phyloP scores from a whole-genome alignment of 108 stramenopile genomes.

The Cyclotella sp. region DNA sequence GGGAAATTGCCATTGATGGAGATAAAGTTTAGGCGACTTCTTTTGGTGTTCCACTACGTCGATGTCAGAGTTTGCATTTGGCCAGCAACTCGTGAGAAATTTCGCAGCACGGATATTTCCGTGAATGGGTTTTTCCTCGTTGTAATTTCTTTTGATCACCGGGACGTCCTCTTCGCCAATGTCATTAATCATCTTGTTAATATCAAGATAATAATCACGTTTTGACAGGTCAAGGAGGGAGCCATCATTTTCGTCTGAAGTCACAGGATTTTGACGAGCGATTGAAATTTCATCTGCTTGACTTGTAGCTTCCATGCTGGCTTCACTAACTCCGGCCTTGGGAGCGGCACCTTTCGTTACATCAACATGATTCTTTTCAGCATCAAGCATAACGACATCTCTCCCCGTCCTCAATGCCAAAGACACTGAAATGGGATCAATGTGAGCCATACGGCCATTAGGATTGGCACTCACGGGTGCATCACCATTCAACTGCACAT shows the following conservation, averaged over 20 bases:
- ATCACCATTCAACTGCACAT: too few relatives aligned
- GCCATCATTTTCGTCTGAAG: not conserved
- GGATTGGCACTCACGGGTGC: too few relatives aligned
- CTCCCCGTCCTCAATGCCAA: too few relatives aligned
- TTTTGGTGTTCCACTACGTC: slow-evolving; percentile 32
- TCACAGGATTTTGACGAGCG: too few relatives aligned
- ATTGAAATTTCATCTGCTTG: too few relatives aligned
- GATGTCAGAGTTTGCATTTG: slow-evolving; percentile 19
- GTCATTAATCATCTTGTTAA: slow-evolving; percentile 64
- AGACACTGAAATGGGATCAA: too few relatives aligned
- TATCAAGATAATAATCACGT: slow-evolving; percentile 54
- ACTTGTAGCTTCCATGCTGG: too few relatives aligned
- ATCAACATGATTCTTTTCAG: too few relatives aligned
- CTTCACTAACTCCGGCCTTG: too few relatives aligned
- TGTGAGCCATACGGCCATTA: too few relatives aligned
- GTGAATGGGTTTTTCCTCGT: slow-evolving; percentile 70
- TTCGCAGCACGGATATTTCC: slow-evolving; percentile 55
- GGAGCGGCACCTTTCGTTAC: too few relatives aligned
- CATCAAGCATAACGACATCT: too few relatives aligned
- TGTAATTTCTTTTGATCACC: slow-evolving; percentile 71
- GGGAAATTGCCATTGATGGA: slow-evolving; percentile 92
- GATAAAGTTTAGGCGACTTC: slow-evolving; percentile 52
- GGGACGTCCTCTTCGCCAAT: slow-evolving; percentile 80
- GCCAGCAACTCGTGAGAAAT: slow-evolving; percentile 79
- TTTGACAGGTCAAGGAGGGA: slow-evolving; percentile 45